These are phyloP conservation scores for Rhytidhysteron rufulum DNA, from an alignment of 2,329 filamentous ascomycete genomes.

Conservation along the genomic window DNA sequence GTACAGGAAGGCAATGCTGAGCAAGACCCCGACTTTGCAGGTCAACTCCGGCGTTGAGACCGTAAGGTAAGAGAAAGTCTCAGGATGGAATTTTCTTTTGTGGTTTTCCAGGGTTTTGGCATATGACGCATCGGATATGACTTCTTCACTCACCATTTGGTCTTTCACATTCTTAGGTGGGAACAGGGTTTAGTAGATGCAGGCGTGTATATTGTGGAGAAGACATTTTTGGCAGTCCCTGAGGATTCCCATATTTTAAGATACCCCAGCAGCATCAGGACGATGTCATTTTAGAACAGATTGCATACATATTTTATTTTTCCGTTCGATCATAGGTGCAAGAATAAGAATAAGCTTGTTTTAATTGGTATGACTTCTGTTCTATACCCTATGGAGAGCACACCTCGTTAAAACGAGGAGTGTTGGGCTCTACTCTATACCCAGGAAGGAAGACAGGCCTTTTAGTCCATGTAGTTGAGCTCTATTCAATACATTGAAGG, in stretches of 20 bases:
- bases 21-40: constrained; percentile 35
- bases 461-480: no score
- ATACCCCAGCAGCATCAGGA: constrained; percentile 2
- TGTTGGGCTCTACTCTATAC: no score
- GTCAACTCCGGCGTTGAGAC: constrained; percentile 33
- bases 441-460: no score
- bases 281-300: no score
- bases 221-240: constrained; percentile 1
- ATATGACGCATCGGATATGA: constrained; percentile 1
- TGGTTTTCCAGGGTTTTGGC: neutral
- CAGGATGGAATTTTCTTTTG: neutral
- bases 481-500: no score
- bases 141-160: neutral
- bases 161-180: neutral
- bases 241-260: constrained; percentile 1
- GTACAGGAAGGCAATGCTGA: constrained; percentile 28
- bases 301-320: no score
- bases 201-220: constrained; percentile 1
- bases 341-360: no score
- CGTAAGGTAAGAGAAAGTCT: constrained; percentile 4
- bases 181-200: neutral
- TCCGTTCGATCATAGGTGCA: no score
- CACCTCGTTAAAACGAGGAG: no score
- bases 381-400: no score
- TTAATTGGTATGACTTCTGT: no score